Conservation (phyloP, 208 protist genomes). For the Endotrypanum monterogeii region DNA sequence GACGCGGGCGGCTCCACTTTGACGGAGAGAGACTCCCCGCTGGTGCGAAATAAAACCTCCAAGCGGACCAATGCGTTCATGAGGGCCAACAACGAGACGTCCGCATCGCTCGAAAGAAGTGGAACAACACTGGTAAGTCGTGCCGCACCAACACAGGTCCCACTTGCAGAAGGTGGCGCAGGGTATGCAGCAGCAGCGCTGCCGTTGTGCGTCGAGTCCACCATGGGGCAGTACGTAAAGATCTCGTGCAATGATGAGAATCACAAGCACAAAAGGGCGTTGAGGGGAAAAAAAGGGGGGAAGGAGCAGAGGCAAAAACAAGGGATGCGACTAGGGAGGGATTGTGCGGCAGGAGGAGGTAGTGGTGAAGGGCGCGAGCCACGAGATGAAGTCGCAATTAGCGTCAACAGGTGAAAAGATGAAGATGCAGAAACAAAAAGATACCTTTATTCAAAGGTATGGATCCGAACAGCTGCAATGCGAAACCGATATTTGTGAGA, state of each 20-base stretch:
- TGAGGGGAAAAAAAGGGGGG: neutral
- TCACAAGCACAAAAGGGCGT: neutral
- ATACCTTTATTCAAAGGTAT: neutral
- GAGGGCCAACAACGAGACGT: neutral
- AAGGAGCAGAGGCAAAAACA: neutral
- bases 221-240: neutral
- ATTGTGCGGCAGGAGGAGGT: neutral
- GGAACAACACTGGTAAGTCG: constrained; percentile 6
- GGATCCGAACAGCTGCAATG: neutral
- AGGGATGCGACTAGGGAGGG: neutral
- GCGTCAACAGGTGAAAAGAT: neutral
- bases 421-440: neutral
- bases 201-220: neutral
- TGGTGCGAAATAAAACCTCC: constrained; percentile 7
- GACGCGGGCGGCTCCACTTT: neutral
- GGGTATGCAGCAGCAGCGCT: constrained; percentile 1
- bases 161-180: neutral
- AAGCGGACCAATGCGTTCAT: neutral
- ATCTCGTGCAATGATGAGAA: neutral
- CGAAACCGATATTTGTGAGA: neutral
- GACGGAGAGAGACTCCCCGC: constrained; percentile 13
- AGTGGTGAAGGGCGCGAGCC: neutral
- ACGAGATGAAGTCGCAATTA: neutral
- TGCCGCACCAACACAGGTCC: neutral
- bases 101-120: neutral